phyloP scores from a whole-genome alignment of 805 yeast genomes.

The Ogataea neopini region DNA sequence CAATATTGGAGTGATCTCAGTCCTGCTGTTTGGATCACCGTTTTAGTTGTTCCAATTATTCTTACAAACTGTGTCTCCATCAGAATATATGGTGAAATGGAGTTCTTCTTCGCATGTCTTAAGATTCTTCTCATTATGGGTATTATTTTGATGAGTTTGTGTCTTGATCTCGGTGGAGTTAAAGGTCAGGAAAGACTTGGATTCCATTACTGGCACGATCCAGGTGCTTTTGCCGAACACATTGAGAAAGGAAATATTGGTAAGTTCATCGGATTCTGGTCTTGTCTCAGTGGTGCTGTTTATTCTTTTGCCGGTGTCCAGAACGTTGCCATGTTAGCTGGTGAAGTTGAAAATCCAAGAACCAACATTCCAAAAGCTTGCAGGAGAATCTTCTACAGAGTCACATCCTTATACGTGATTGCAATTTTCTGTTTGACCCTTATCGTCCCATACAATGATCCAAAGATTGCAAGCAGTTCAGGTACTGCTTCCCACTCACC shows the following conservation, averaged over 20 bases:
- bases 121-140: slow-evolving; percentile 64
- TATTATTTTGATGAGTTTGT: slow-evolving; percentile 50
- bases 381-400: slow-evolving; percentile 24
- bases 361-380: slow-evolving; percentile 28
- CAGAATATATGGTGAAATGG: slow-evolving; percentile 47
- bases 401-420: slow-evolving; percentile 24
- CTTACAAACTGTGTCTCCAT: slow-evolving; percentile 50
- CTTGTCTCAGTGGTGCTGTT: slow-evolving; percentile 58
- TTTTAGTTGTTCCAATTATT: slow-evolving; percentile 46
- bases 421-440: slow-evolving; percentile 43
- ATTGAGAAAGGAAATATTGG: slow-evolving; percentile 52
- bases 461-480: slow-evolving; percentile 40
- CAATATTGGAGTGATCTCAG: slow-evolving; percentile 56
- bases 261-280: slow-evolving; percentile 39
- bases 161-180: slow-evolving; percentile 62
- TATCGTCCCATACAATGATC: slow-evolving; percentile 44
- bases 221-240: slow-evolving; percentile 48
- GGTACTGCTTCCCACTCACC: slow-evolving; percentile 73
- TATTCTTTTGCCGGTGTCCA: slow-evolving; percentile 59
- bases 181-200: slow-evolving; percentile 45
- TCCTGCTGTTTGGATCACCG: slow-evolving; percentile 58
- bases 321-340: slow-evolving; percentile 27
- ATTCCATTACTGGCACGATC: slow-evolving; percentile 36
- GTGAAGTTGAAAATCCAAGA: slow-evolving; percentile 27
- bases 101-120: slow-evolving; percentile 61